These are phyloP conservation scores for Plantago elongata DNA, from an alignment of 257 asterid species.

Conservation along the genomic window DNA sequence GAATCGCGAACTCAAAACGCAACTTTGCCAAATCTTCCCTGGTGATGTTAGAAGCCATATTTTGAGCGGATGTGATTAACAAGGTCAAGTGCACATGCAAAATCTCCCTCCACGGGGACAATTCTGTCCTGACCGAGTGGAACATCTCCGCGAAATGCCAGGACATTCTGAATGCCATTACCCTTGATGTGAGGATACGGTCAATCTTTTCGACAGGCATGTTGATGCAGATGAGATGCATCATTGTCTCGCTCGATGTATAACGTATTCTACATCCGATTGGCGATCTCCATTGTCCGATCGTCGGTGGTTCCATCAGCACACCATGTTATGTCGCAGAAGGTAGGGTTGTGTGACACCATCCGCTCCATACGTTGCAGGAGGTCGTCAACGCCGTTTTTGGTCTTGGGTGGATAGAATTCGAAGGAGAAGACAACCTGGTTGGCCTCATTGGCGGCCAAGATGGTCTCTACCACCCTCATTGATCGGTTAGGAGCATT, in stretches of 20 bases:
- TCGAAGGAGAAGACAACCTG: conserved; percentile 86
- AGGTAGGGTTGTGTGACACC: conserved; percentile 85
- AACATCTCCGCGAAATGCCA: conserved; percentile 94
- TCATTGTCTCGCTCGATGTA: conserved; percentile 97
- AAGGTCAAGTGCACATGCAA: conserved; percentile 94
- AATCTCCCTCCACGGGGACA: conserved; percentile 92
- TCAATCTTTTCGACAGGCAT: conserved; percentile 98
- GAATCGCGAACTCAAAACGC: too few relatives aligned
- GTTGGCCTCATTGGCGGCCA: conserved; percentile 36
- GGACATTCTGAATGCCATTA: conserved; percentile 88
- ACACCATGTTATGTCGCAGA: conserved; percentile 98
- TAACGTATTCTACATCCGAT: conserved; percentile 96
- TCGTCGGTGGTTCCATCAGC: conserved; percentile 99
- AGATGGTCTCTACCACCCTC: conserved; percentile 96
- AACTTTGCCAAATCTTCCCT: too few relatives aligned
- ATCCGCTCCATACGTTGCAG: conserved; percentile 94
- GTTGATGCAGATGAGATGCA: conserved; percentile 97
- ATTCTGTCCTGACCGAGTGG: conserved; percentile 98
- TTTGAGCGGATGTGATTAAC: conserved; percentile 20
- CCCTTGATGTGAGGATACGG: conserved; percentile 75
- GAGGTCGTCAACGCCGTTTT: conserved; percentile 92
- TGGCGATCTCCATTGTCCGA: conserved; percentile 91
- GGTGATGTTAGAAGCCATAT: too few relatives aligned
- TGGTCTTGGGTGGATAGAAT: conserved; percentile 96
- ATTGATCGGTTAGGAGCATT: conserved; percentile 17